Base-by-base conservation (phyloP, 108 stramenopile genomes). In the Seminavis robusta region DNA sequence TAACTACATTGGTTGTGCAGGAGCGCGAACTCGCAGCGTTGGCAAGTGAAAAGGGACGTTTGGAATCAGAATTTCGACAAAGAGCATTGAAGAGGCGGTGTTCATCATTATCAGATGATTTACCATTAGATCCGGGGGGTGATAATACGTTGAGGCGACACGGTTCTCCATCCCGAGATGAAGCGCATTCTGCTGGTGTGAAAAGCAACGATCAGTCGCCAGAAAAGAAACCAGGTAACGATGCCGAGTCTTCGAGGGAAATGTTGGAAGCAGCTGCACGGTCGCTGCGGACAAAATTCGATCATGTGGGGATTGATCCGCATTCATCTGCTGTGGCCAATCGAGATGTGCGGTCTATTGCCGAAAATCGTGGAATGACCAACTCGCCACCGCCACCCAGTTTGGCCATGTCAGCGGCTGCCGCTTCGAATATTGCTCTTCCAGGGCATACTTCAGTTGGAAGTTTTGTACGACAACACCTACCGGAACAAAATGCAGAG, bases 371-470 rank as follows among this genome's bases (percentile, higher is more conserved):
- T 15, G 38, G 59, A 15, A 56, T 76, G 52, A 71, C 69, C 4
- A 67, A 61, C 46, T 77, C 76, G 6, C 76, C 76, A 27, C 76
- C 76, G 15, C 76, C 65, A 19, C 76, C 70, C 1, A 66, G 54
- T 59, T 33, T 71, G 28, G 48, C 36, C 20, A 43, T 74, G 60
- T 31, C 71, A 13, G 32, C 57, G 10, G 37, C 52, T 9, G 47
- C 47, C 1, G 42, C 52, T 26, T 6, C 43, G 9, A 65, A 54
- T 29, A 52, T 71, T 45, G 32, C 49, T 20, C 27, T 71, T 2
- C 50, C 37, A 20, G 32, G 34, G 11, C 59, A 59, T 47, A 25
- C 41, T 4, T 33, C 33, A 33, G 39, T 34, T 0, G 47, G 42
- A 34, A 45, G 63, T 38, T 59, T 54, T 53, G 56, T 58, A 15